A percentile compares a stretch with the other conserved stretches of the same genome.
Conservation (phyloP, 352 stramenopile species). For the Pythium brachiatum region DNA sequence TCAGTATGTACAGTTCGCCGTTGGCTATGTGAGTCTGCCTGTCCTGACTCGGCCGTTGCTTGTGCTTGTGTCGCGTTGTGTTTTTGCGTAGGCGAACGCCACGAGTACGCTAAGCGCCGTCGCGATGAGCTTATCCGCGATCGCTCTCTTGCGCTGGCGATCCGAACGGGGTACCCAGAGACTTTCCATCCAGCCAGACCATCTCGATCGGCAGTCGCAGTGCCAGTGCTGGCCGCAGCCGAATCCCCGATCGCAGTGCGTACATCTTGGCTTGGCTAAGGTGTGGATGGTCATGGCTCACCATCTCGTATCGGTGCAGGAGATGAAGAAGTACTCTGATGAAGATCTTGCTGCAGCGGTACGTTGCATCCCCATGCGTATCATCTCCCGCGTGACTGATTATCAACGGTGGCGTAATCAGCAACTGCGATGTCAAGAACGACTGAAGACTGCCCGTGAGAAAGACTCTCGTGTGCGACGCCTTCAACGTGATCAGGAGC, state of each 20-base stretch:
- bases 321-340: slow-evolving; percentile 14
- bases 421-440: slow-evolving; percentile 51
- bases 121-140: slow-evolving; percentile 48
- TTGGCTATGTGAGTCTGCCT: neutral
- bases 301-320: neutral
- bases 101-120: slow-evolving; percentile 50
- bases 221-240: neutral
- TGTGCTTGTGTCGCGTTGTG: neutral
- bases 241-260: neutral
- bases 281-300: neutral
- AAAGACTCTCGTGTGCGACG: slow-evolving; percentile 31
- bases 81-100: slow-evolving; percentile 41
- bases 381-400: neutral
- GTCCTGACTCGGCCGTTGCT: neutral
- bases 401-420: slow-evolving; percentile 11
- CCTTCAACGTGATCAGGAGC: slow-evolving; percentile 28
- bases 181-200: slow-evolving; percentile 26
- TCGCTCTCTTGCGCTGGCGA: slow-evolving; percentile 39
- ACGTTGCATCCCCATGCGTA: neutral
- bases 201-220: neutral
- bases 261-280: neutral
- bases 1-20: neutral
- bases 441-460: slow-evolving; percentile 39
- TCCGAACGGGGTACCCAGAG: slow-evolving; percentile 46
- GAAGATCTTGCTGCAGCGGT: slow-evolving; percentile 25